A percentile compares a stretch with the other conserved stretches of the same genome.
phyloP scores from a whole-genome alignment of 1,139 yeast genomes.

The Zhuliangozyma parablackwelliae region DNA sequence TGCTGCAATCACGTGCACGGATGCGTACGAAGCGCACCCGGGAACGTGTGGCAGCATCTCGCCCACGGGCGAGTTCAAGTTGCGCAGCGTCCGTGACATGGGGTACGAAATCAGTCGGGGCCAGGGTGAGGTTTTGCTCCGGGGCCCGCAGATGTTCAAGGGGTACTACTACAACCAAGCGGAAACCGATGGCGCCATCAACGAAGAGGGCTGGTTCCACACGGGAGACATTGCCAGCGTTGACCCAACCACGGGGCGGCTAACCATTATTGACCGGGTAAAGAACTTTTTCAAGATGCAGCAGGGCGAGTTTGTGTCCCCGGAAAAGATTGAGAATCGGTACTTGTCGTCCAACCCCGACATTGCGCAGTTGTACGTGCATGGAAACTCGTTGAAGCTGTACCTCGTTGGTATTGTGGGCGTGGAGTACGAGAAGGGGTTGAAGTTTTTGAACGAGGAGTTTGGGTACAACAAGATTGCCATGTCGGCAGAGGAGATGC shows the following conservation, averaged over 20 bases:
- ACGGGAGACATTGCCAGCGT: slow-evolving; percentile 36
- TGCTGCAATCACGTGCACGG: slow-evolving; percentile 28
- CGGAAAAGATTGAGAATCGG: slow-evolving; percentile 31
- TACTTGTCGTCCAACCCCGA: slow-evolving; percentile 26
- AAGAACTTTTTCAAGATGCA: slow-evolving; percentile 39
- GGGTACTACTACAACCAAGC: slow-evolving; percentile 25
- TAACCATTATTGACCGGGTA: slow-evolving; percentile 32
- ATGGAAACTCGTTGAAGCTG: slow-evolving; percentile 57
- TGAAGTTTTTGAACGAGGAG: slow-evolving; percentile 15
- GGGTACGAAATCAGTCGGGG: slow-evolving; percentile 20
- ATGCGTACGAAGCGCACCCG: slow-evolving; percentile 26
- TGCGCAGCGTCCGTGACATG: slow-evolving; percentile 25
- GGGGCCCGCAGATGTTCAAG: slow-evolving; percentile 29
- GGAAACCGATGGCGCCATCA: slow-evolving; percentile 18
- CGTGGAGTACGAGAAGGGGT: slow-evolving; percentile 24
- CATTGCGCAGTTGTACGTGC: slow-evolving; percentile 26
- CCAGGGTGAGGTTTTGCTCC: slow-evolving; percentile 27
- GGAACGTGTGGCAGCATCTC: slow-evolving; percentile 33
- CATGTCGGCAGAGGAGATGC: slow-evolving; percentile 18
- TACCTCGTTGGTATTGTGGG: slow-evolving; percentile 61
- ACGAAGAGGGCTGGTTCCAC: slow-evolving; percentile 30
- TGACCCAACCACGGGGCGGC: slow-evolving; percentile 20
- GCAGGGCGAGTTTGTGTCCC: slow-evolving; percentile 36
- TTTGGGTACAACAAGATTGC: slow-evolving; percentile 13
- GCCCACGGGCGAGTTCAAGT: slow-evolving; percentile 23